Evolutionary conservation across 2,329 filamentous ascomycete genomes (phyloP).

Genomic region (Botrytis aclada): DNA sequence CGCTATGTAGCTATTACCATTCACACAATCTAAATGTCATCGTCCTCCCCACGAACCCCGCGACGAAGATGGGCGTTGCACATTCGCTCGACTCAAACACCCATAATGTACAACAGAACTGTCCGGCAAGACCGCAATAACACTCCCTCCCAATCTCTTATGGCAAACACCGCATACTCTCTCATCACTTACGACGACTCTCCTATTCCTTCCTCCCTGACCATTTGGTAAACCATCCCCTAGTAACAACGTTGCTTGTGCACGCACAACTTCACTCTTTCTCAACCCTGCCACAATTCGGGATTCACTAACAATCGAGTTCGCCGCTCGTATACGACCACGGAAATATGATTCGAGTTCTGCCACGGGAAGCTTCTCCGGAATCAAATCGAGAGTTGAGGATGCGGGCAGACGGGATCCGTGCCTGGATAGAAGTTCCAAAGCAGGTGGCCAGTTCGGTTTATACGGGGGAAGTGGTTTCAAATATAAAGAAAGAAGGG

Average conservation of each 20-base stretch:
- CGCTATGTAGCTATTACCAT: slow-evolving; percentile 31
- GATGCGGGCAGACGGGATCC: slow-evolving; percentile 85
- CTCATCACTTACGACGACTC: slow-evolving; percentile 83
- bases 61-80: slow-evolving; percentile 26
- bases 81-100: slow-evolving; percentile 60
- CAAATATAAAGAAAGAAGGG: slow-evolving; percentile 83
- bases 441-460: slow-evolving; percentile 72
- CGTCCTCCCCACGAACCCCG: slow-evolving; percentile 30
- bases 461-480: slow-evolving; percentile 71
- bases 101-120: slow-evolving; percentile 79
- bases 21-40: slow-evolving; percentile 20
- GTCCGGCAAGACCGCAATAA: slow-evolving; percentile 85
- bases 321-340: slow-evolving; percentile 83
- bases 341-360: slow-evolving; percentile 89
- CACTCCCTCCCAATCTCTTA: slow-evolving; percentile 86
- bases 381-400: slow-evolving; percentile 83
- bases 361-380: slow-evolving; percentile 70
- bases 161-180: slow-evolving; percentile 88
- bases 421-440: slow-evolving; percentile 86
- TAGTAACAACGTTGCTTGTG: slow-evolving; percentile 69
- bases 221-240: slow-evolving; percentile 60
- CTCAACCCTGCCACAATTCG: slow-evolving; percentile 74
- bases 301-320: slow-evolving; percentile 75
- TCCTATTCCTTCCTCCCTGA: slow-evolving; percentile 56
- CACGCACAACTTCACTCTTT: slow-evolving; percentile 74